phyloP scores from a whole-genome alignment of 2,329 filamentous ascomycete species.

The Dactylellina haptotyla region DNA sequence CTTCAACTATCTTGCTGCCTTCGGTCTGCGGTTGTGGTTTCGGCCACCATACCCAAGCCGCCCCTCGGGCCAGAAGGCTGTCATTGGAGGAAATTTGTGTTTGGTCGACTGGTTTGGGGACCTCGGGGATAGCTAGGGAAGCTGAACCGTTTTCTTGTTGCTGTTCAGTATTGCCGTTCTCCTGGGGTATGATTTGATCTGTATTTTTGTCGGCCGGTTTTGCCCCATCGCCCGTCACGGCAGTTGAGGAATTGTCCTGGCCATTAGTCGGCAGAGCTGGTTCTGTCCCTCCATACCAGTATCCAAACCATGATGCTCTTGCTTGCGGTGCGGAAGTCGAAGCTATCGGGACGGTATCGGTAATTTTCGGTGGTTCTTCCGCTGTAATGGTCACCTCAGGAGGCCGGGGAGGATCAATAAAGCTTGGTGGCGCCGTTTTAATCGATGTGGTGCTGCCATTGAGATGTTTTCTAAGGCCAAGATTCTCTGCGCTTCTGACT shows the following conservation, averaged over 20 bases:
- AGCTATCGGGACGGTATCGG: background rate
- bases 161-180: conserved; percentile 11
- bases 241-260: background rate
- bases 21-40: conserved; percentile 31
- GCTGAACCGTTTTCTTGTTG: background rate
- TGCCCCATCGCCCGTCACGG: background rate
- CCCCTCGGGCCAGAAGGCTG: conserved; percentile 43
- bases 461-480: conserved; percentile 17
- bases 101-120: background rate
- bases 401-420: conserved; percentile 22
- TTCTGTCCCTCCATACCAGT: conserved; percentile 38
- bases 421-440: conserved; percentile 38
- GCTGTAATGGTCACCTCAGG: background rate
- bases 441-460: conserved; percentile 40
- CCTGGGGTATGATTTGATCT: background rate
- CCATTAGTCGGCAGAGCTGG: background rate
- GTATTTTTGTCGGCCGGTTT: background rate
- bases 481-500: conserved; percentile 44
- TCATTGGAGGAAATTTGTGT: conserved; percentile 14
- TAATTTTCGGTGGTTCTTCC: conserved; percentile 3
- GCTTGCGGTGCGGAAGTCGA: background rate
- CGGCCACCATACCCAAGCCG: conserved; percentile 50
- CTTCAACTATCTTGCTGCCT: background rate
- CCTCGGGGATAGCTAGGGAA: background rate
- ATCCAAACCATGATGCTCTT: conserved; percentile 45